These are phyloP conservation scores for Heritiera littoralis DNA, from an alignment of 345 rosid genomes.

Conservation along the genomic window DNA sequence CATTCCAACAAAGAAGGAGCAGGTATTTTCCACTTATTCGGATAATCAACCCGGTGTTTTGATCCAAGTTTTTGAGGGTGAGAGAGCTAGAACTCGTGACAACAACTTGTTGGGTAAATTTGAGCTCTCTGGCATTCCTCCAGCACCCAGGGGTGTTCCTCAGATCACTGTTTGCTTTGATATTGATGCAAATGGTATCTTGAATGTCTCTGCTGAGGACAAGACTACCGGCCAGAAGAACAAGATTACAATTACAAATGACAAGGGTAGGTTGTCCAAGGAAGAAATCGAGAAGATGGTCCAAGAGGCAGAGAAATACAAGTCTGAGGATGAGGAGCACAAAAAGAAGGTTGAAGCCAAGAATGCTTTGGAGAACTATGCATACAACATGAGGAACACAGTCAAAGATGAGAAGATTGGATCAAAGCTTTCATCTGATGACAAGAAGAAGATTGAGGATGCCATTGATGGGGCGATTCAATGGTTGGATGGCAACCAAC, in stretches of 20 bases:
- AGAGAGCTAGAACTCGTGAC: slow-evolving; percentile 32
- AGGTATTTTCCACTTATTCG: slow-evolving; percentile 32
- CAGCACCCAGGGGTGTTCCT: slow-evolving; percentile 41
- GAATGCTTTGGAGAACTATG: slow-evolving; percentile 50
- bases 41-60: slow-evolving; percentile 35
- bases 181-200: slow-evolving; percentile 34
- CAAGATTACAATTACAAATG: slow-evolving; percentile 63
- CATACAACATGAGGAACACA: slow-evolving; percentile 63
- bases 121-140: slow-evolving; percentile 46
- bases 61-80: slow-evolving; percentile 34
- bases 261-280: slow-evolving; percentile 57
- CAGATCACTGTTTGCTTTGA: slow-evolving; percentile 11
- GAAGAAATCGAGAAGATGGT: slow-evolving; percentile 71
- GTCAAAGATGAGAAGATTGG: slow-evolving; percentile 56
- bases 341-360: slow-evolving; percentile 66
- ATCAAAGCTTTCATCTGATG: slow-evolving; percentile 43
- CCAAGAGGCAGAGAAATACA: slow-evolving; percentile 67
- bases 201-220: slow-evolving; percentile 65
- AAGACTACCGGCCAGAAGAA: slow-evolving; percentile 69
- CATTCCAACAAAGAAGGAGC: slow-evolving; percentile 36
- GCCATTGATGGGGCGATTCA: slow-evolving; percentile 50
- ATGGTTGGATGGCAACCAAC: slow-evolving; percentile 57
- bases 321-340: slow-evolving; percentile 57
- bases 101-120: slow-evolving; percentile 44
- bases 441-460: slow-evolving; percentile 67